Percentiles rank a stretch among this genome's conserved stretches.
Conservation (phyloP, 176 grass and related monocot genomes). For the Bromus sterilis region DNA sequence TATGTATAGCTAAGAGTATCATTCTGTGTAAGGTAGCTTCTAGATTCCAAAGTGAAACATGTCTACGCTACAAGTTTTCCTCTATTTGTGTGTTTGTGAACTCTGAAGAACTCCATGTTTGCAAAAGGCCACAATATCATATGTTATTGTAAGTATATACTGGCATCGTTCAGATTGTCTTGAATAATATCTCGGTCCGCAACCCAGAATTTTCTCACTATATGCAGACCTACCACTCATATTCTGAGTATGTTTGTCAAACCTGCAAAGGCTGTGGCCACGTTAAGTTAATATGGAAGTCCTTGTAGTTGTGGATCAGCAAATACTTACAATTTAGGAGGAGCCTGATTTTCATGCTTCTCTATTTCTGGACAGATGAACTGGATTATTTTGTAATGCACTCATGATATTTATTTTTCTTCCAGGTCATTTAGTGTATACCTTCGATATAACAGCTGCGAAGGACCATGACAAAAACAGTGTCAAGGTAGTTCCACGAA, state of each 20-base stretch:
- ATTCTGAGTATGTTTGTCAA: not conserved
- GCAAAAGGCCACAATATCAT: not conserved
- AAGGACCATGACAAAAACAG: slow-evolving; percentile 40
- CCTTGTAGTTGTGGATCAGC: not conserved
- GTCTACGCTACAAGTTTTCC: not conserved
- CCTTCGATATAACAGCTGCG: slow-evolving; percentile 52
- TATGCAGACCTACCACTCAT: not conserved
- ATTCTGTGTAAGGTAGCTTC: not conserved
- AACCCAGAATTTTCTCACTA: not conserved
- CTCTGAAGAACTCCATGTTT: not conserved
- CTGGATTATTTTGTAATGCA: not conserved
- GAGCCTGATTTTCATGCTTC: not conserved
- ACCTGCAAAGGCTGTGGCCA: not conserved
- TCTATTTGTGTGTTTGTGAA: not conserved
- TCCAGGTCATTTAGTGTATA: slow-evolving; percentile 68
- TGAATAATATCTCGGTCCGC: not conserved
- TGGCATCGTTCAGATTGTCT: not conserved
- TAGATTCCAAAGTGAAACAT: slow-evolving; percentile 7
- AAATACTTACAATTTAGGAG: not conserved
- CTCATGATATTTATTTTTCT: slow-evolving; percentile 5
- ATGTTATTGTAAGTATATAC: not conserved
- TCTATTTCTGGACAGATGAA: slow-evolving; percentile 2
- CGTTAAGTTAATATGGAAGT: not conserved
- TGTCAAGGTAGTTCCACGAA: slow-evolving; percentile 42
- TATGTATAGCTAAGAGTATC: not conserved